Evolutionary conservation across 2,329 filamentous ascomycete species (phyloP).

Genomic region (Knufia petricola): DNA sequence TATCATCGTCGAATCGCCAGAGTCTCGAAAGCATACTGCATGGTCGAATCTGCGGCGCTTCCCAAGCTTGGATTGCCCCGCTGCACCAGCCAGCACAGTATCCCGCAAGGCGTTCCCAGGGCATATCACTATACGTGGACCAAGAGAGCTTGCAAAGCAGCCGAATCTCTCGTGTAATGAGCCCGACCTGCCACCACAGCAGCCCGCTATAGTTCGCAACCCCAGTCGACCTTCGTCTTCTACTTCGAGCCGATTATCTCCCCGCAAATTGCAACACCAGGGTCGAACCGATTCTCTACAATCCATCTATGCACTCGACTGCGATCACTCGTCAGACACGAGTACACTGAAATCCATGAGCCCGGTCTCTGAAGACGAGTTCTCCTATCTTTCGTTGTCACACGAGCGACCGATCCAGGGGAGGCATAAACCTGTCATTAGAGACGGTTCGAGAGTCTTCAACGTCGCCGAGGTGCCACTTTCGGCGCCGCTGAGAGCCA

Average conservation of each 20-base stretch:
- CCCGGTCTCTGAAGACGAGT: background rate
- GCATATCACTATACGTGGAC: background rate
- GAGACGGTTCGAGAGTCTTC: background rate
- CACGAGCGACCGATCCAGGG: background rate
- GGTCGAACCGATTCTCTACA: background rate
- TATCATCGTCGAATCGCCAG: slow-evolving; percentile 5
- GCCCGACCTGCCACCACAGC: too few relatives aligned
- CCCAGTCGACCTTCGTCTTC: too few relatives aligned
- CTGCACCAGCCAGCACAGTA: background rate
- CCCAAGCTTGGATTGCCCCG: background rate
- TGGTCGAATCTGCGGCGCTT: slow-evolving; percentile 4
- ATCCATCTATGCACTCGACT: background rate
- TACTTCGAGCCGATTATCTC: background rate
- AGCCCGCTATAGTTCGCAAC: background rate
- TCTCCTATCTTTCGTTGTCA: background rate
- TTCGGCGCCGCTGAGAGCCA: background rate
- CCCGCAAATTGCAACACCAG: background rate
- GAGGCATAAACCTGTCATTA: background rate
- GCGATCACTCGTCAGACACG: background rate
- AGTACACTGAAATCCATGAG: background rate
- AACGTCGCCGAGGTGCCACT: background rate
- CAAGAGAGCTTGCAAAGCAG: background rate
- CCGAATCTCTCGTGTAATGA: background rate
- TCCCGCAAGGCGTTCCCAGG: background rate
- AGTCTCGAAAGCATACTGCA: background rate